Evolutionary conservation across 768 basidiomycete species (phyloP).

Genomic region (Hemileccinum rubropunctum): DNA sequence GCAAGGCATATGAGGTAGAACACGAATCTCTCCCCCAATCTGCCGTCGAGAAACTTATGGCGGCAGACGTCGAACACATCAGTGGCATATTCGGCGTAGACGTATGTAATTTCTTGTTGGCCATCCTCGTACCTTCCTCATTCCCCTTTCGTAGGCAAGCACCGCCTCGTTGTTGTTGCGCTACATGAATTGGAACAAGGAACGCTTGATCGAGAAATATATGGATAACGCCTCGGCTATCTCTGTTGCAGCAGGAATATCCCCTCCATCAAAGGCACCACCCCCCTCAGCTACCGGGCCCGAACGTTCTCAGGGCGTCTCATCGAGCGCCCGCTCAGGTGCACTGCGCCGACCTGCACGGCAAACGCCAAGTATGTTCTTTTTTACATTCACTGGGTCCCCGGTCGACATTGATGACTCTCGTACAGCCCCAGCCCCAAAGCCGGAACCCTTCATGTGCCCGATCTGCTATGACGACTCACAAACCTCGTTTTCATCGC

Average conservation of each 20-base stretch:
- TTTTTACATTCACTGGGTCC: background rate
- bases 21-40: slow-evolving; percentile 70
- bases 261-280: slow-evolving; percentile 27
- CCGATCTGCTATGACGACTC: slow-evolving; percentile 91
- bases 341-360: slow-evolving; percentile 29
- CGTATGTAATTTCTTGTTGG: slow-evolving; percentile 47
- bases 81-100: slow-evolving; percentile 86
- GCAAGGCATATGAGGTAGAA: slow-evolving; percentile 83
- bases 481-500: slow-evolving; percentile 63
- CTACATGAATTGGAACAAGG: slow-evolving; percentile 91
- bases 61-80: slow-evolving; percentile 79
- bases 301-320: slow-evolving; percentile 32
- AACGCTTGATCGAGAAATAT: slow-evolving; percentile 92
- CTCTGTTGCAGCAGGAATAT: slow-evolving; percentile 73
- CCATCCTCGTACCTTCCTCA: background rate
- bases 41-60: slow-evolving; percentile 78
- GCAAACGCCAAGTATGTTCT: slow-evolving; percentile 24
- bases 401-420: background rate
- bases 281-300: slow-evolving; percentile 28
- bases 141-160: slow-evolving; percentile 44
- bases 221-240: slow-evolving; percentile 86
- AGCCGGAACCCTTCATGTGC: slow-evolving; percentile 69
- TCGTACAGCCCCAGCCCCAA: slow-evolving; percentile 20
- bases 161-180: slow-evolving; percentile 79
- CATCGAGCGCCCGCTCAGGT: slow-evolving; percentile 22